phyloP scores from a whole-genome alignment of 108 stramenopile species.

The Skeletonema grethae region DNA sequence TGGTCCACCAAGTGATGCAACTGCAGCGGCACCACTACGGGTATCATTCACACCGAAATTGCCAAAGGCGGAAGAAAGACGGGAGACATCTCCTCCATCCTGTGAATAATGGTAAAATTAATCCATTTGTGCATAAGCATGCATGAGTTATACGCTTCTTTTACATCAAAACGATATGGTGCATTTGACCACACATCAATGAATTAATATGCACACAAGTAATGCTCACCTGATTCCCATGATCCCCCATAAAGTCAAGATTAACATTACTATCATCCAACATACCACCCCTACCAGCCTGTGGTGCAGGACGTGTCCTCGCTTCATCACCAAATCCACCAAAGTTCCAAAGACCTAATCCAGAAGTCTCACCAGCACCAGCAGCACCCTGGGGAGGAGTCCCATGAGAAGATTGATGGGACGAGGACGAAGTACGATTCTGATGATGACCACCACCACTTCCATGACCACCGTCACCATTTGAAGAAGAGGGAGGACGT shows the following conservation, averaged over 20 bases:
- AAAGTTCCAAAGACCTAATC: conserved; percentile 43
- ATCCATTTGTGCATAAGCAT: not conserved
- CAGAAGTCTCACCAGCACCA: conserved; percentile 38
- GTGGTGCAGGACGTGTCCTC: conserved; percentile 17
- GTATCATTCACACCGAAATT: conserved; percentile 14
- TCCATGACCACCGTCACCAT: not conserved
- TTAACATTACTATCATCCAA: conserved; percentile 1
- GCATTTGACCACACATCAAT: not conserved
- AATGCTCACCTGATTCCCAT: not conserved
- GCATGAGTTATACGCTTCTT: not conserved
- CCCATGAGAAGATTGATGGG: conserved; percentile 1
- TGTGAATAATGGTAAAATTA: not conserved
- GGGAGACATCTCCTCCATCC: conserved; percentile 14
- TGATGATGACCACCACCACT: not conserved
- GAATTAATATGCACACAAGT: not conserved
- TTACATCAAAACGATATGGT: not conserved
- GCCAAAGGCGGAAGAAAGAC: conserved; percentile 24
- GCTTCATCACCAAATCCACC: conserved; percentile 53
- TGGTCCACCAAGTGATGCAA: not conserved
- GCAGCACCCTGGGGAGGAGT: conserved; percentile 19
- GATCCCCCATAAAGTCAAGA: conserved; percentile 7
- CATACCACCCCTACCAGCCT: not conserved
- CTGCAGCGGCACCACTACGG: conserved; percentile 5
- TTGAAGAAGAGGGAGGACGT: not conserved
- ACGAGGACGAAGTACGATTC: not conserved